phyloP scores from a whole-genome alignment of 2,329 filamentous ascomycete species.

The Scedosporium dehoogii region DNA sequence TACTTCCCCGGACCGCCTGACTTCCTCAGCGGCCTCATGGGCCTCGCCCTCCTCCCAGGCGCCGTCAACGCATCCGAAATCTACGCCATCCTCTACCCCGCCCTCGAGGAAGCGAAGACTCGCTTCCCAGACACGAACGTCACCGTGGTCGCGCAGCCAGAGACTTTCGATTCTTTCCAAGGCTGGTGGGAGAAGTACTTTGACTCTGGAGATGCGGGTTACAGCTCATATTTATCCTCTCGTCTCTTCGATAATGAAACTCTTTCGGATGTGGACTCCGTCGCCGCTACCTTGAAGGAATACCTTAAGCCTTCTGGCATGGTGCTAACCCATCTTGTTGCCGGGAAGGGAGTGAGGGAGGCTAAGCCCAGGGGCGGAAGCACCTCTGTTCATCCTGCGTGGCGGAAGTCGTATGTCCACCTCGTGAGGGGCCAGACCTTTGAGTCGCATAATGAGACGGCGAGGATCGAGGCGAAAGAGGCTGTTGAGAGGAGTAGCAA shows the following conservation, averaged over 20 bases:
- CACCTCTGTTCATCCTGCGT: conserved; percentile 39
- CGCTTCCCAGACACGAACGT: neutral
- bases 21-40: neutral
- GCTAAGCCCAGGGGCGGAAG: conserved; percentile 33
- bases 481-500: conserved; percentile 19
- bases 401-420: conserved; percentile 35
- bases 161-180: conserved; percentile 22
- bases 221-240: conserved; percentile 28
- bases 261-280: conserved; percentile 23
- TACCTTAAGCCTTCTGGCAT: conserved; percentile 18
- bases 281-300: conserved; percentile 26
- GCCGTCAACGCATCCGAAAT: neutral
- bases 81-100: neutral
- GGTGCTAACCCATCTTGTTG: conserved; percentile 28
- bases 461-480: conserved; percentile 13
- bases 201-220: conserved; percentile 25
- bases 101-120: neutral
- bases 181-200: conserved; percentile 26
- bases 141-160: neutral
- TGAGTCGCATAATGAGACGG: conserved; percentile 9
- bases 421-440: conserved; percentile 3
- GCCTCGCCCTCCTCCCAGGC: conserved; percentile 1
- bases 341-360: conserved; percentile 32
- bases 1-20: neutral
- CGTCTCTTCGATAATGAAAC: conserved; percentile 29